Evolutionary conservation across 106 monocot genomes (phyloP), one percentile per base, ranked within the genome.

Genomic region (Platanthera zijinensis): DNA sequence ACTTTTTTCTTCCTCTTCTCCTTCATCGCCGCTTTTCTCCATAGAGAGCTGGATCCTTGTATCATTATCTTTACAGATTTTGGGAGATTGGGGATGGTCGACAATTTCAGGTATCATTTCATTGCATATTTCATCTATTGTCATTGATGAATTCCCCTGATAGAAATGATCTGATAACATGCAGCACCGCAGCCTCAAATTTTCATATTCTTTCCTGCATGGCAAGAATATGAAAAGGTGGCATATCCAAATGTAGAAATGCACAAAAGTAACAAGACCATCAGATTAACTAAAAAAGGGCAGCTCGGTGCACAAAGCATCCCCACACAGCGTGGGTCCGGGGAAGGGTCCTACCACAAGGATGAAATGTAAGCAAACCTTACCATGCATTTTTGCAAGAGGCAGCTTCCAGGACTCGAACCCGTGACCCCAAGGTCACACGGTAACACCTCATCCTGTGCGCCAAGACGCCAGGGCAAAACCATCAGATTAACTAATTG

Each of bases 171-270:
- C 80, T 52, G 83, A 22, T 52, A 95, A 75, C 74, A 76, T 81
- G 52, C 30, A 78, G 72, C 92, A 95, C 10, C 76, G 79, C 66
- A 73, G 76, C 77, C 92, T 90, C 75, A 95, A 51, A 69, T 81
- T 83, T 62, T 83, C 86, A 63, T 92, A 95, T 71, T 88, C 88
- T 84, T 88, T 88, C 78, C 95, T 95, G 84, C 51, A 79, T 73
- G 39, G 25, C 25, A 86, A 11, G 9, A 52, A 72, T 15, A 32
- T 21, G 66, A 56, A 18, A 66, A 66, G 66, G 25, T 66, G 66
- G 8, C 11, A 32, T 32, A 66, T 66, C 32, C 18, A 22, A 7
- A 62, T 21, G 32, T 12, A 66, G 11, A 61, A 66, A 66, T 66
- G 30, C 12, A 30, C 7, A 66, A 30, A 66, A 30, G 28, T 11